A percentile compares a stretch with the other conserved stretches of the same genome.
Evolutionary conservation across 2,329 filamentous ascomycete species (phyloP).

Genomic region (Epicoccum nigrum): DNA sequence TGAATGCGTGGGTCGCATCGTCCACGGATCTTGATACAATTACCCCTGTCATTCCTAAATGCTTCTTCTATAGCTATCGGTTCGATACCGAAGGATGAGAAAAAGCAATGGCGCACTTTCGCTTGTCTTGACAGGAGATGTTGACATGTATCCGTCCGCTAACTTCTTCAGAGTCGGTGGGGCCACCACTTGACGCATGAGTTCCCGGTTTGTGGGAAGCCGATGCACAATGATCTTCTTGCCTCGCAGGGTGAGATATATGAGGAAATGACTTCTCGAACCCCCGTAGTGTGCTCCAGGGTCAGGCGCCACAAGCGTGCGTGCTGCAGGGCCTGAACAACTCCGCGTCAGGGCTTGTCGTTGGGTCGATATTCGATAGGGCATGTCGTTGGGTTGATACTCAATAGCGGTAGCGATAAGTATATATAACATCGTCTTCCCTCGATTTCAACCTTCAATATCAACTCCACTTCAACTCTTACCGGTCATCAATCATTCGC

Average conservation of each 20-base stretch:
- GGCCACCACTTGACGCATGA: constrained; percentile 14
- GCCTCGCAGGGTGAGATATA: constrained; percentile 13
- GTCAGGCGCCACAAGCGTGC: constrained; percentile 27
- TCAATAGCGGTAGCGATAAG: constrained; percentile 1
- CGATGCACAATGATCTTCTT: constrained; percentile 13
- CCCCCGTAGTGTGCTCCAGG: constrained; percentile 18
- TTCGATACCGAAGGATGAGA: background rate
- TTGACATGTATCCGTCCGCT: constrained; percentile 16
- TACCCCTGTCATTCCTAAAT: constrained; percentile 6
- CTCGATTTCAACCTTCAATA: constrained; percentile 2
- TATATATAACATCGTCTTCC: constrained; percentile 14
- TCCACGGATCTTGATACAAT: background rate
- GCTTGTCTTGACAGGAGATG: constrained; percentile 5
- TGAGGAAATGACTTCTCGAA: constrained; percentile 21
- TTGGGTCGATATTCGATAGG: background rate
- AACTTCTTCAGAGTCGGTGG: constrained; percentile 3
- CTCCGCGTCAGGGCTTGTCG: too few species aligned
- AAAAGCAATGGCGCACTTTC: constrained; percentile 5
- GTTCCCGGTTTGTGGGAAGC: background rate
- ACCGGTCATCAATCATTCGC: constrained; percentile 1
- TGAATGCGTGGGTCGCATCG: constrained; percentile 5
- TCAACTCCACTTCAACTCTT: background rate
- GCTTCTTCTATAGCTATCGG: constrained; percentile 10
- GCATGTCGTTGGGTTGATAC: background rate
- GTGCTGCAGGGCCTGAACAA: constrained; percentile 15